A percentile compares a stretch with the other conserved stretches of the same genome.
Evolutionary conservation across 2,329 filamentous ascomycete genomes (phyloP).

Genomic region (Botrytis elliptica): DNA sequence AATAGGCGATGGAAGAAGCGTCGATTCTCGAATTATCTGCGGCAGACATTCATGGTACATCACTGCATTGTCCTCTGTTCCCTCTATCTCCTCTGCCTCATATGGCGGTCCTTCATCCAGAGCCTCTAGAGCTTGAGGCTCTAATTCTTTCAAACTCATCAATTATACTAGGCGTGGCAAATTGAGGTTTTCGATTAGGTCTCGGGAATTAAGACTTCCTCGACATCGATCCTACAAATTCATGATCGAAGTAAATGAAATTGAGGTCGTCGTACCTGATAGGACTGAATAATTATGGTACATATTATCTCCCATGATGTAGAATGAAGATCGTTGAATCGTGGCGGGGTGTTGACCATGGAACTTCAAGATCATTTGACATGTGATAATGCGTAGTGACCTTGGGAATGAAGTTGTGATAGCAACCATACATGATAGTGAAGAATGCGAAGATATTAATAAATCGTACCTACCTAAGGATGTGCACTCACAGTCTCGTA

Average conservation of each 20-base stretch:
- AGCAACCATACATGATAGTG: neutral
- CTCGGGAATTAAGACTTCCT: neutral
- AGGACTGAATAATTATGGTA: neutral
- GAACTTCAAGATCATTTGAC: neutral
- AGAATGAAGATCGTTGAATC: neutral
- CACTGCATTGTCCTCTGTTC: neutral
- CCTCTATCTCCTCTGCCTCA: neutral
- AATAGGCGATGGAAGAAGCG: constrained; percentile 56
- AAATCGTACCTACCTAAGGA: neutral
- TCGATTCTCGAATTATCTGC: constrained; percentile 38
- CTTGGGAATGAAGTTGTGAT: constrained; percentile 1
- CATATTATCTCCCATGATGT: neutral
- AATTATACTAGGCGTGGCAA: neutral
- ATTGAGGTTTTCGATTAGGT: neutral
- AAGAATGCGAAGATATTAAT: neutral
- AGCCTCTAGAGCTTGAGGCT: neutral
- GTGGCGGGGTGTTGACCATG: neutral
- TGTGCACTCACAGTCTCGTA: neutral
- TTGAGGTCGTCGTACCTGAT: neutral
- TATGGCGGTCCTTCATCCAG: neutral
- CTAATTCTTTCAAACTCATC: constrained; percentile 2
- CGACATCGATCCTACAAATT: neutral
- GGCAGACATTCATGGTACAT: neutral
- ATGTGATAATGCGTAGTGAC: constrained; percentile 11
- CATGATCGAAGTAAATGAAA: neutral